Evolutionary conservation across 2,329 filamentous ascomycete genomes (phyloP).

Genomic region (Ceratocystis destructans): DNA sequence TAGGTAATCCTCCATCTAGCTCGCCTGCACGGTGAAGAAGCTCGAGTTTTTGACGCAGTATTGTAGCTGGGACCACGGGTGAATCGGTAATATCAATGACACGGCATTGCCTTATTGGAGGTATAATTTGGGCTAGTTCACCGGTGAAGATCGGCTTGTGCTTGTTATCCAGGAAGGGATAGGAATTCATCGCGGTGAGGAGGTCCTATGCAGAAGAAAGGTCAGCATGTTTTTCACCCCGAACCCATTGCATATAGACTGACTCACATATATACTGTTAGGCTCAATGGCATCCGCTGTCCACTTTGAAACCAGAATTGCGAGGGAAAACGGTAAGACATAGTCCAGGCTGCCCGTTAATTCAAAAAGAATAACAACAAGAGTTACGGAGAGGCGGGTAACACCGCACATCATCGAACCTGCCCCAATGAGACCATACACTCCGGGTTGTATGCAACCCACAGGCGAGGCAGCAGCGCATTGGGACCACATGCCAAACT

Average conservation of each 20-base stretch:
- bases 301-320: constrained; percentile 94
- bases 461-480: constrained; percentile 60
- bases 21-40: constrained; percentile 73
- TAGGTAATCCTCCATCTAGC: constrained; percentile 80
- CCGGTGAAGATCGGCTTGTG: constrained; percentile 81
- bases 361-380: constrained; percentile 92
- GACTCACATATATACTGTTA: constrained; percentile 70
- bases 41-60: constrained; percentile 68
- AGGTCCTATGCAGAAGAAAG: constrained; percentile 46
- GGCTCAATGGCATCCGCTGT: constrained; percentile 91
- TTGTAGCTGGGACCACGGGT: constrained; percentile 60
- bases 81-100: constrained; percentile 81
- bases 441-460: constrained; percentile 86
- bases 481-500: constrained; percentile 57
- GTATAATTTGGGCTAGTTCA: constrained; percentile 74
- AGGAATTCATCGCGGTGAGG: constrained; percentile 91
- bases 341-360: constrained; percentile 90
- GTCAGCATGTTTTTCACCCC: constrained; percentile 10
- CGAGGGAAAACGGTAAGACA: constrained; percentile 84
- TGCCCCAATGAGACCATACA: constrained; percentile 87
- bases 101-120: constrained; percentile 57
- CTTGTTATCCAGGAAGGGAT: constrained; percentile 95
- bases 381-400: constrained; percentile 78
- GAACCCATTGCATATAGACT: neutral
- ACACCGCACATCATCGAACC: constrained; percentile 98